Conservation (phyloP, 495 filamentous ascomycete species). For the Penicillium daleae region DNA sequence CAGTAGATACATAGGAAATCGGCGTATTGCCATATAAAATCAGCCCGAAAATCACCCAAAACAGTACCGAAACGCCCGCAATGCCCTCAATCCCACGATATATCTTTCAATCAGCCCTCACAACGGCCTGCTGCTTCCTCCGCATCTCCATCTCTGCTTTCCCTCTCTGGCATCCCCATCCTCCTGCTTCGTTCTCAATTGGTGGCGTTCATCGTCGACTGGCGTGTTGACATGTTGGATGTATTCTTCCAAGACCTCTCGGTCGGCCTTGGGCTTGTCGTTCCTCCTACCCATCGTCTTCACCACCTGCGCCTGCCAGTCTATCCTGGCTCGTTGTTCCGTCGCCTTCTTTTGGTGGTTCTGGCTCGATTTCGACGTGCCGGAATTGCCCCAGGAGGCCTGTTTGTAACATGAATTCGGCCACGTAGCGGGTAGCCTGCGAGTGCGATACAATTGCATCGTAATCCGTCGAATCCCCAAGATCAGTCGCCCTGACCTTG, state of each 20-base stretch:
- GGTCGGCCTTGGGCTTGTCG: neutral
- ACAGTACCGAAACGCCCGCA: too few relatives aligned
- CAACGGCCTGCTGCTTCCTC: too few relatives aligned
- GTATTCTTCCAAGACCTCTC: neutral
- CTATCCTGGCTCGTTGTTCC: neutral
- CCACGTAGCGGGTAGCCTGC: neutral
- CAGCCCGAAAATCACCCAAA: too few relatives aligned
- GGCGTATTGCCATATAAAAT: too few relatives aligned
- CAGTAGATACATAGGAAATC: too few relatives aligned
- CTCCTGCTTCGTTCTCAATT: neutral
- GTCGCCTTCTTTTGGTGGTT: neutral
- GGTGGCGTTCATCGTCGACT: neutral
- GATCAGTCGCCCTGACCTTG: neutral
- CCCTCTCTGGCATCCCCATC: neutral
- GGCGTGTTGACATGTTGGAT: too few relatives aligned
- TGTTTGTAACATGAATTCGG: neutral
- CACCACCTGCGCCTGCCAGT: neutral
- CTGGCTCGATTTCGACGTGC: neutral
- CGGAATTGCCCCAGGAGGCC: neutral
- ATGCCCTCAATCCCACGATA: too few relatives aligned
- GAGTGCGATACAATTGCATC: neutral
- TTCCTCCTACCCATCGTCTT: neutral
- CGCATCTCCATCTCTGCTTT: too few relatives aligned
- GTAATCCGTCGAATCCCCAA: neutral
- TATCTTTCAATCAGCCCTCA: too few relatives aligned